Evolutionary conservation across 768 basidiomycete genomes (phyloP), one percentile per base, ranked within the genome.

Genomic region (Lyophyllum shimeji): DNA sequence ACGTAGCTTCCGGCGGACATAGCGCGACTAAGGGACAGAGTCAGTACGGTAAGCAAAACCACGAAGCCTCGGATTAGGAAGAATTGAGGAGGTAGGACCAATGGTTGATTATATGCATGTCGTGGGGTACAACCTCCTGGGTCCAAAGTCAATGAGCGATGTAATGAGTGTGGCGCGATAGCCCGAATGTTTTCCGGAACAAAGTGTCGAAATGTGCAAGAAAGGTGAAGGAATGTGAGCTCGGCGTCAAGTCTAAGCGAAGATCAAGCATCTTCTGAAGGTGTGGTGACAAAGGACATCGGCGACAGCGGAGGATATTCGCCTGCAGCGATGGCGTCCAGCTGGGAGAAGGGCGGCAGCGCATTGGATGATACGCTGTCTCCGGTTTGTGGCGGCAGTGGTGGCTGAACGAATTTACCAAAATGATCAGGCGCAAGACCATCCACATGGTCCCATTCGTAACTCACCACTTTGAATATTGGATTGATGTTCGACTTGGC

Each of bases 391-490:
- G 82, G 74, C 21, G 83, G 79, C 61, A 82, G 70, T 67, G 84
- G 82, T 56, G 84, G 80, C 84, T 87, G 69, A 58, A 63, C 57
- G 56, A 63, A 58, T 55, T 65, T 62, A 66, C 59, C 64, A 66
- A 61, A 59, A 58, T 68, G 58, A 67, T 74, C 66, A 75, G 70
- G 68, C 52, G 64, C 64, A 25, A 72, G 62, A 66, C 67, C 69
- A 68, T 70, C 65, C 63, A 60, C 55, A 74, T 66, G 63, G 67
- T 72, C 71, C 70, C 68, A 73, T 66, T 71, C 66, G 59, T 74
- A 72, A 84, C 91, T 78, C 74, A 93, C 91, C 77, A 93, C 90
- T 82, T 90, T 87, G 79, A 93, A 93, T 68, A 93, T 92, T 25
- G 91, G 89, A 70, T 93, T 91, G 66, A 92, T 89, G 31, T 78